Percentiles rank a stretch among this genome's conserved stretches.
phyloP scores from a whole-genome alignment of 2,329 filamentous ascomycete genomes.

The Botrytis tulipae region DNA sequence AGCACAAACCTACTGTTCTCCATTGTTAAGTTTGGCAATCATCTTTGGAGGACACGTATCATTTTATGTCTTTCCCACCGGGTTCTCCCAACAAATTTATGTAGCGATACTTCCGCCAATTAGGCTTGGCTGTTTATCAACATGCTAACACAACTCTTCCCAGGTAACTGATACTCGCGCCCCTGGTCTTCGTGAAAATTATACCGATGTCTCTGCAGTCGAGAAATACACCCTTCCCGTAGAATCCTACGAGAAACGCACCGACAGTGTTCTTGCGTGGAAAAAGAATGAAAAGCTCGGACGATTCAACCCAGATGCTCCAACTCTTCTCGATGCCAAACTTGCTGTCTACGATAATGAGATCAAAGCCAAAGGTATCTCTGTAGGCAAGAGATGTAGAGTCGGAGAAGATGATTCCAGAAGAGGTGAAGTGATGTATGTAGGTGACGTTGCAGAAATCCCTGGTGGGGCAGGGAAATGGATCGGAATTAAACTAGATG shows the following conservation, averaged over 20 bases:
- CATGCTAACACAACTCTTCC: conserved; percentile 23
- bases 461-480: conserved; percentile 63
- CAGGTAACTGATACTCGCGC: conserved; percentile 82
- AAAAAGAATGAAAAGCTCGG: conserved; percentile 95
- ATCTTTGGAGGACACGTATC: conserved; percentile 18
- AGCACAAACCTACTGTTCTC: conserved; percentile 20
- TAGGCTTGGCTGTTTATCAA: background rate
- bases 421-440: conserved; percentile 66
- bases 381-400: conserved; percentile 60
- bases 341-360: conserved; percentile 67
- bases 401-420: conserved; percentile 66
- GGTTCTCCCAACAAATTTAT: conserved; percentile 1
- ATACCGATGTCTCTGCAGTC: conserved; percentile 75
- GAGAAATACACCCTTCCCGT: conserved; percentile 89
- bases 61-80: background rate
- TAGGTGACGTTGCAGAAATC: conserved; percentile 74
- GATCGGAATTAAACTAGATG: conserved; percentile 74
- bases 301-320: conserved; percentile 85
- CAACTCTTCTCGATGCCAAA: conserved; percentile 70
- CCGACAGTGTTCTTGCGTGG: conserved; percentile 89
- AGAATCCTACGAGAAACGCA: conserved; percentile 79
- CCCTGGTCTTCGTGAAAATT: conserved; percentile 71
- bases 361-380: conserved; percentile 66
- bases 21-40: background rate
- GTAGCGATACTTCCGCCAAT: background rate